Evolutionary conservation across 805 yeast species (phyloP), one percentile per base, ranked within the genome.

Genomic region (Wickerhamomyces canadensis): DNA sequence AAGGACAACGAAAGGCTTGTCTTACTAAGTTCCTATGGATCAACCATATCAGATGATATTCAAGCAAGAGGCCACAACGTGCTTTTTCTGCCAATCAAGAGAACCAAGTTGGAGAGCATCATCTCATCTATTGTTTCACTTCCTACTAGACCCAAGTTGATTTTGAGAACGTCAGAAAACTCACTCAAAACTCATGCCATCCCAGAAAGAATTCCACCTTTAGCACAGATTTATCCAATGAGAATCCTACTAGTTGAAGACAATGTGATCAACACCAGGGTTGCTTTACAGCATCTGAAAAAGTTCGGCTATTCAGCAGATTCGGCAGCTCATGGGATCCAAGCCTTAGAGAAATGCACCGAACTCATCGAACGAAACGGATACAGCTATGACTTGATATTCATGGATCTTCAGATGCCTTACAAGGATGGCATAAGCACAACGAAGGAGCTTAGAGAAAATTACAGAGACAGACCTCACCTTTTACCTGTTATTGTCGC

Each of bases 361-460:
- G 75, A 74, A 39, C 96, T 96, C 6, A 40, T 58, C 4, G 41
- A 51, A 15, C 49, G 49, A 1, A 52, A 53, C 5, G 60, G 62
- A 12, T 48, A 55, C 13, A 96, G 96, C 2, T 86, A 83, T 53
- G 97, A 91, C 57, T 65, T 91, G 43, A 89, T 94, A 24, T 72
- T 91, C 32, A 91, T 91, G 98, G 98, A 91, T 65, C 82, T 91
- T 49, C 98, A 91, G 61, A 70, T 93, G 48, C 98, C 98, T 0
- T 89, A 84, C 3, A 80, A 87, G 66, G 84, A 95, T 6, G 98
- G 98, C 19, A 78, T 91, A 32, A 96, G 87, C 47, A 96, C 95
- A 6, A 81, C 98, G 2, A 80, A 81, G 51, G 95, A 88, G 48
- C 85, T 93, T 29, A 50, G 47, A 30, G 52, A 55, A 32, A 36